Conservation (phyloP, 23 red algal species). For the Gracilaria domingensis region DNA sequence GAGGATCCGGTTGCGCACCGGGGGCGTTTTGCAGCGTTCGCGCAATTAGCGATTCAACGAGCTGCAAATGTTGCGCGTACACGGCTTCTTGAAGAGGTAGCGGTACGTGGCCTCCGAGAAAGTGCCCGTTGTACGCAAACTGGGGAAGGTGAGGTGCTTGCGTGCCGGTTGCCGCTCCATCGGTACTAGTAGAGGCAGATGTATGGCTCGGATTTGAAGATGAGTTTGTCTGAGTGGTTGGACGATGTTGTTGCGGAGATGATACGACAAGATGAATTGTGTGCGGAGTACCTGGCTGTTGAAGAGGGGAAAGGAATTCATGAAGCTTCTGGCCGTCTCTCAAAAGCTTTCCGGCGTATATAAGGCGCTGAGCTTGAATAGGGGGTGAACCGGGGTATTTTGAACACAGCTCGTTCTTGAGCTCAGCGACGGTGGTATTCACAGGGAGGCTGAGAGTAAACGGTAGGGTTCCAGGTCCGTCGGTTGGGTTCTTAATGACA, state of each 20-base stretch:
- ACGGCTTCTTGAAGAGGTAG: constrained; percentile 17
- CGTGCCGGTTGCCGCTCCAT: neutral
- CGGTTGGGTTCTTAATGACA: constrained; percentile 57
- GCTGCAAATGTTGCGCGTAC: constrained; percentile 21
- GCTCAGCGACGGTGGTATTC: constrained; percentile 25
- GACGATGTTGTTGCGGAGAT: constrained; percentile 4
- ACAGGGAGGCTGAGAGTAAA: constrained; percentile 22
- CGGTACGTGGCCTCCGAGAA: constrained; percentile 26
- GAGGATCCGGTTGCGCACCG: constrained; percentile 19
- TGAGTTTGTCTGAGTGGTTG: neutral
- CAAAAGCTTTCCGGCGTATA: constrained; percentile 71
- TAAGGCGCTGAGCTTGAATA: constrained; percentile 56
- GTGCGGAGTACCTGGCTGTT: constrained; percentile 34
- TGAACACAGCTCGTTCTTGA: constrained; percentile 32
- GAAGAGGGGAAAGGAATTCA: constrained; percentile 35
- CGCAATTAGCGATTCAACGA: neutral
- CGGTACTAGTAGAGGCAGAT: neutral
- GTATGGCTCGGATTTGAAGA: neutral
- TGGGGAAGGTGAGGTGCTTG: constrained; percentile 18
- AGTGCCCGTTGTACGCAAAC: constrained; percentile 27
- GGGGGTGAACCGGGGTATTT: constrained; percentile 54
- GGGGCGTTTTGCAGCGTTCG: constrained; percentile 18
- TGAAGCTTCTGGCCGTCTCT: constrained; percentile 27
- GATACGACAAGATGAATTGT: constrained; percentile 69
- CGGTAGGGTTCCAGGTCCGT: constrained; percentile 36